Percentiles rank a stretch among this genome's conserved stretches.
These are phyloP conservation scores for Neurospora cerealis DNA, from an alignment of 495 filamentous ascomycete genomes.

Conservation along the genomic window DNA sequence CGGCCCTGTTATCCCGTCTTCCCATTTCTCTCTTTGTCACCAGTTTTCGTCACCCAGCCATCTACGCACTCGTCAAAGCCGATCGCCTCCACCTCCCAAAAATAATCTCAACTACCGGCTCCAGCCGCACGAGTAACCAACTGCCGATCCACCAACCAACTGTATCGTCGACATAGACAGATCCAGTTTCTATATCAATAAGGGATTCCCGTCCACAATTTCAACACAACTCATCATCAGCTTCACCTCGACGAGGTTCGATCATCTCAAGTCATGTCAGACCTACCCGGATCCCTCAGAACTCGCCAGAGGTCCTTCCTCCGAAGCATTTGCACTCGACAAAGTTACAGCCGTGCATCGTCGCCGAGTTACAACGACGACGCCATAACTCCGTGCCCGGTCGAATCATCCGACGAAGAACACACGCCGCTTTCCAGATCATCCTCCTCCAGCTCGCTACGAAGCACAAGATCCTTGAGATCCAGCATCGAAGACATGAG, in stretches of 20 bases:
- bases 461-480: not conserved
- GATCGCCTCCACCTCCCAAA: not conserved
- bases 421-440: not conserved
- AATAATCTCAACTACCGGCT: not conserved
- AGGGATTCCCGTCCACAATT: not conserved
- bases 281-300: not conserved
- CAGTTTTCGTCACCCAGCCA: not conserved
- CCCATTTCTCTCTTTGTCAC: not conserved
- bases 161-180: not conserved
- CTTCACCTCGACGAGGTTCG: not conserved
- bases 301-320: not conserved
- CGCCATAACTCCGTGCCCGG: slow-evolving; percentile 15
- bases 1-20: not conserved
- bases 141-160: not conserved
- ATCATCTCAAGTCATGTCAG: not conserved
- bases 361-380: slow-evolving; percentile 10
- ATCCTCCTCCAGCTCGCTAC: not conserved
- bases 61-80: not conserved
- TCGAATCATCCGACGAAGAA: not conserved
- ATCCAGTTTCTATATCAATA: not conserved
- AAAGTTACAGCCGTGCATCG: not conserved
- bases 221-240: not conserved
- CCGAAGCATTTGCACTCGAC: not conserved
- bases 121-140: not conserved
- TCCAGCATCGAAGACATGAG: not conserved